Evolutionary conservation across 306 rosid genomes (phyloP), one percentile per base, ranked within the genome.

Genomic region (Vigna reflexopilosa): DNA sequence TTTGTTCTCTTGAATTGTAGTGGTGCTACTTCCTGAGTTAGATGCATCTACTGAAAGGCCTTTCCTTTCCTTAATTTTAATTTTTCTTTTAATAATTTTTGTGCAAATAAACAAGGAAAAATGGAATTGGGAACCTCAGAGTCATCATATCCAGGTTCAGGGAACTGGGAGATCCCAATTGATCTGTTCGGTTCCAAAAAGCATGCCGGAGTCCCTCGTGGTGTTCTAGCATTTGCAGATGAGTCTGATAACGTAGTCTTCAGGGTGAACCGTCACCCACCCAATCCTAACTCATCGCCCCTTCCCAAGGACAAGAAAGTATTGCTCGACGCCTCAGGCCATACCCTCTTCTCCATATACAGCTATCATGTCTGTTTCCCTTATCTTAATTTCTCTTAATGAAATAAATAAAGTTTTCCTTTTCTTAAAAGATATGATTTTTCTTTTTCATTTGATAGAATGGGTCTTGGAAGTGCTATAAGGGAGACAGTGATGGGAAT

Each of bases 131-230:
- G 24, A 76, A 59, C 72, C 68, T 80, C 82, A 19, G 86, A 76
- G 57, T 61, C 36, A 5, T n/a, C 24, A 2, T 80, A 64, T 28
- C 75, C 86, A 36, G 73, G 66, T 17, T 48, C 85, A 9, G 71
- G 67, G 17, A 45, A 52, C 42, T 40, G 62, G 1, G 85, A 80
- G 54, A 95, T 95, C 77, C 89, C 98, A 10, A 65, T 91, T 36
- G 98, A 95, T 82, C 90, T 91, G 3, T 92, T 95, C 51, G 91
- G 90, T 59, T 89, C 95, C 82, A 89, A 88, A 67, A 86, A 90
- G 52, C 97, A 82, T 73, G 83, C 83, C 0, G 86, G 87, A 45
- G 71, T 78, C 11, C 71, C 86, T 75, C 83, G 68, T 76, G 96
- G 96, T 72, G 79, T 80, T 49, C 89, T 87, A 32, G 72, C 88